phyloP scores from a whole-genome alignment of 139 green algal genomes.

The Coelastrella sp. region DNA sequence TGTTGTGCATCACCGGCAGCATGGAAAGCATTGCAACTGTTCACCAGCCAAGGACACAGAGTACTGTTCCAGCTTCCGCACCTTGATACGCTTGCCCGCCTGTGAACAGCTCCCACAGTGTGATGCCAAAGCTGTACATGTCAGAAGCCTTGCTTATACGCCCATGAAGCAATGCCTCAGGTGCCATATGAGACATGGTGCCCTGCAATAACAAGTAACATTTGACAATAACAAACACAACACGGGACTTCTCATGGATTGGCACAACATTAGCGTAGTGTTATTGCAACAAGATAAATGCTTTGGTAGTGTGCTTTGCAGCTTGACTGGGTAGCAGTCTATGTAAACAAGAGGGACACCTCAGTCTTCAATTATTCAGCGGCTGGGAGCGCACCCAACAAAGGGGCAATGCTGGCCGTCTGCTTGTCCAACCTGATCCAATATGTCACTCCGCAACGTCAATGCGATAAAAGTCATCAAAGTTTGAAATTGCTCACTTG shows the following conservation, averaged over 20 bases:
- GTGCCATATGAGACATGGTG: constrained; percentile 40
- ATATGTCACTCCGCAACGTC: too few relatives aligned
- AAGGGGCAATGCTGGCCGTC: too few relatives aligned
- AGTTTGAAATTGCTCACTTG: not conserved
- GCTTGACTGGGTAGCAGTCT: too few relatives aligned
- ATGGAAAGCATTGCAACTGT: too few relatives aligned
- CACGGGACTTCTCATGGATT: not conserved
- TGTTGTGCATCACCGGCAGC: too few relatives aligned
- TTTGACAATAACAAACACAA: constrained; percentile 33
- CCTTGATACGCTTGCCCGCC: constrained; percentile 52
- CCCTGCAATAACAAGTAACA: too few relatives aligned
- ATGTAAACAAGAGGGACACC: too few relatives aligned
- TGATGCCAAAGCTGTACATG: constrained; percentile 49
- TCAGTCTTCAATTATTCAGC: too few relatives aligned
- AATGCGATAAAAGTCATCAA: too few relatives aligned
- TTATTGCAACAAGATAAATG: not conserved
- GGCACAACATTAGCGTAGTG: not conserved
- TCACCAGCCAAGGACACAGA: not conserved
- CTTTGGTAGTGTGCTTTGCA: too few relatives aligned
- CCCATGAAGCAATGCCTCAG: constrained; percentile 47
- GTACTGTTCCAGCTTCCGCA: not conserved
- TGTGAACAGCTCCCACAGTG: constrained; percentile 65
- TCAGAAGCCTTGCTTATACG: constrained; percentile 17
- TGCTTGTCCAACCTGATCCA: too few relatives aligned
- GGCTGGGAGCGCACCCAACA: too few relatives aligned